A percentile compares a stretch with the other conserved stretches of the same genome.
Evolutionary conservation across 2,329 filamentous ascomycete species (phyloP).

Genomic region (Dactylonectria estremocensis): DNA sequence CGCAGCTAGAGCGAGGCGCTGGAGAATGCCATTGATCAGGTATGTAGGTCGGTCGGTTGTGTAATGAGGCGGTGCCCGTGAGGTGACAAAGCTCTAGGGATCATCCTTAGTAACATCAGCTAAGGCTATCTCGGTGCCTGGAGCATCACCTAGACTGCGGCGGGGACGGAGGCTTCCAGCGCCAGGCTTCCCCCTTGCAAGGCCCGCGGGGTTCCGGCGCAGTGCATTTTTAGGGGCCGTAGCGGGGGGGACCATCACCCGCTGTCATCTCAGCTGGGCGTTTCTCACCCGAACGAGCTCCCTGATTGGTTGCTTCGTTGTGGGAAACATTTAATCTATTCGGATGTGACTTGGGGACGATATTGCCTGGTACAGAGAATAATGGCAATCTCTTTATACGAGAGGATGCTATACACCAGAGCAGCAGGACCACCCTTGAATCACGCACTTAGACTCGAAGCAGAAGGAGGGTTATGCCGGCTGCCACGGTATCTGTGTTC

Average conservation of each 20-base stretch:
- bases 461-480: not conserved
- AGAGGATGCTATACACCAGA: not conserved
- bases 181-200: slow-evolving; percentile 10
- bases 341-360: not conserved
- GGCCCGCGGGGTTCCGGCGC: slow-evolving; percentile 21
- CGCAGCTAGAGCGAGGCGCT: not conserved
- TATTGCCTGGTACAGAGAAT: not conserved
- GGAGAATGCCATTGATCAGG: not conserved
- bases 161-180: slow-evolving; percentile 12
- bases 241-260: slow-evolving; percentile 21
- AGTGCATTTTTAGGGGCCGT: slow-evolving; percentile 26
- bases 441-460: not conserved
- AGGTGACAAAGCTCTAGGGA: slow-evolving; percentile 14
- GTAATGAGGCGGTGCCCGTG: slow-evolving; percentile 16
- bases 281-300: not conserved
- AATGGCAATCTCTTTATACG: not conserved
- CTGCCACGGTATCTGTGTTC: not conserved
- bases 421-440: not conserved
- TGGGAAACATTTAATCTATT: not conserved
- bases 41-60: too few species aligned
- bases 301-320: not conserved
- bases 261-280: not conserved
- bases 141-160: slow-evolving; percentile 21
- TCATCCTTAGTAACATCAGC: not conserved
- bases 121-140: slow-evolving; percentile 38